Evolutionary conservation across 768 basidiomycete genomes (phyloP).

Genomic region (Pisolithus tinctorius): DNA sequence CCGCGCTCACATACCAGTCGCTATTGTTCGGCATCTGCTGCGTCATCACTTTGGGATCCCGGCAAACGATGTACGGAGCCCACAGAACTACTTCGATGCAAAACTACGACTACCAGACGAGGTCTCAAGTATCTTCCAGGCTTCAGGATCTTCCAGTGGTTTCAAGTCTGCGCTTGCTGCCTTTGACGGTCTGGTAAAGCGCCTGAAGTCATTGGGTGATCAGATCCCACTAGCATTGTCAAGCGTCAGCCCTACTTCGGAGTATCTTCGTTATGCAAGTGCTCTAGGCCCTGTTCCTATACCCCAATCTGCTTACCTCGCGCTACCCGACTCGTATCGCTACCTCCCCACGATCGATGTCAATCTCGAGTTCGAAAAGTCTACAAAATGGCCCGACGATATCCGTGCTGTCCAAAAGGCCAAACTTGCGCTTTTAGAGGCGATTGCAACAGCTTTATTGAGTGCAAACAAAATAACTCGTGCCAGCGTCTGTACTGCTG

Average conservation of each 20-base stretch:
- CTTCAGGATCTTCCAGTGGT: slow-evolving; percentile 37
- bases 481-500: slow-evolving; percentile 54
- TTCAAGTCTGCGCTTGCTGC: slow-evolving; percentile 71
- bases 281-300: slow-evolving; percentile 77
- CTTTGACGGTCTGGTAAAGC: slow-evolving; percentile 72
- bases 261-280: slow-evolving; percentile 75
- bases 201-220: slow-evolving; percentile 66
- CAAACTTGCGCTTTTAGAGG: slow-evolving; percentile 88
- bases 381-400: slow-evolving; percentile 92
- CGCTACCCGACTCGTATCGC: slow-evolving; percentile 52
- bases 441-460: slow-evolving; percentile 64
- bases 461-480: slow-evolving; percentile 40
- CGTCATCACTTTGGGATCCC: slow-evolving; percentile 67
- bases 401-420: slow-evolving; percentile 87
- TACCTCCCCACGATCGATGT: slow-evolving; percentile 68
- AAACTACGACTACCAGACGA: slow-evolving; percentile 53
- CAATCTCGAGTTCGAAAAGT: slow-evolving; percentile 86
- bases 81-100: slow-evolving; percentile 54
- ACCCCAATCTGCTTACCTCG: slow-evolving; percentile 41
- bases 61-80: slow-evolving; percentile 43
- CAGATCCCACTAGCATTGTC: slow-evolving; percentile 72
- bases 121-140: slow-evolving; percentile 35
- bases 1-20: slow-evolving; percentile 66
- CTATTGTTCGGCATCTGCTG: slow-evolving; percentile 72
- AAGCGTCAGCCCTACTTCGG: slow-evolving; percentile 68